phyloP scores from a whole-genome alignment of 2,329 filamentous ascomycete genomes.

The Fusarium pseudograminearum region DNA sequence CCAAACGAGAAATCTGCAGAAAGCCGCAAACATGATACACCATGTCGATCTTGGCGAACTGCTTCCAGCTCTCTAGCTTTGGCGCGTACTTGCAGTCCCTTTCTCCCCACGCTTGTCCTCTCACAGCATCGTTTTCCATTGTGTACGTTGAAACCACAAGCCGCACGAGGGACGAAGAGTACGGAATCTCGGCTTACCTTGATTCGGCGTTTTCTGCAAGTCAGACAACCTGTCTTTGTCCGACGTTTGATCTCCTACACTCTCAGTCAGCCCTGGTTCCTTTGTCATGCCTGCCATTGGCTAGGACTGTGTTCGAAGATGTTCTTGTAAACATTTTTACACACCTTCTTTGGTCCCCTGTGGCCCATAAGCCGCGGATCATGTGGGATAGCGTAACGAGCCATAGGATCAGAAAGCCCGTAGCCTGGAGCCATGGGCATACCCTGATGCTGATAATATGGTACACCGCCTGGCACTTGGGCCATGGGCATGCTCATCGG shows the following conservation, averaged over 20 bases:
- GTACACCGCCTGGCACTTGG: slow-evolving; percentile 50
- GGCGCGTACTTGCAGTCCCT: slow-evolving; percentile 25
- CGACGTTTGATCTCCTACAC: slow-evolving; percentile 71
- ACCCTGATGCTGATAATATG: slow-evolving; percentile 59
- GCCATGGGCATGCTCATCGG: slow-evolving; percentile 51
- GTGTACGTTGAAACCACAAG: slow-evolving; percentile 14
- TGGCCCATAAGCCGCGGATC: slow-evolving; percentile 63
- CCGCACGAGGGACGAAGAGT: slow-evolving; percentile 29
- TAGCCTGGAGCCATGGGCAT: slow-evolving; percentile 54
- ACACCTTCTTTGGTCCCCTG: slow-evolving; percentile 69
- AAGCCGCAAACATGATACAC: slow-evolving; percentile 37
- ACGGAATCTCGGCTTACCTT: slow-evolving; percentile 62
- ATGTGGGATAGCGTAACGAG: slow-evolving; percentile 61
- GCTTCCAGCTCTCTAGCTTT: slow-evolving; percentile 25
- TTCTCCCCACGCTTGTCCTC: slow-evolving; percentile 24
- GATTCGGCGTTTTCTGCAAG: slow-evolving; percentile 71
- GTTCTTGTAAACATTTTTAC: slow-evolving; percentile 33
- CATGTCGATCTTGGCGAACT: slow-evolving; percentile 30
- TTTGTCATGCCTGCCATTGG: slow-evolving; percentile 8
- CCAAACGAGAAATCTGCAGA: slow-evolving; percentile 35
- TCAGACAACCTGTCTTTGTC: slow-evolving; percentile 73
- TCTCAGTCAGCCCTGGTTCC: slow-evolving; percentile 30
- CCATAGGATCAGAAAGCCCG: slow-evolving; percentile 59
- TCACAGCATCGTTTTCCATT: slow-evolving; percentile 23
- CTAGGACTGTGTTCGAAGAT: background rate